Conservation (phyloP, 805 yeast species). For the Metschnikowia sp. region DNA sequence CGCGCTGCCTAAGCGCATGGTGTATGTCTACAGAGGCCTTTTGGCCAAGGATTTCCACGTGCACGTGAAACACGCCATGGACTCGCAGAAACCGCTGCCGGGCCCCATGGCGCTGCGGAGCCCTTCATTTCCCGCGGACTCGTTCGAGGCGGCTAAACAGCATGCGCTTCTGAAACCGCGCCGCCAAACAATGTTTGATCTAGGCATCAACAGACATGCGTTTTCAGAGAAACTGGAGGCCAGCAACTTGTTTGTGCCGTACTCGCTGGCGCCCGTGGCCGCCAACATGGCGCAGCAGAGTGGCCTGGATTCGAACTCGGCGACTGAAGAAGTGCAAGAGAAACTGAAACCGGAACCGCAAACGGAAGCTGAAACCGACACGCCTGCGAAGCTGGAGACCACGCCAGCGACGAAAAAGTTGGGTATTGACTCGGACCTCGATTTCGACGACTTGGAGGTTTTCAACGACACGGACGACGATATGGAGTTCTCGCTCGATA, state of each 20-base stretch:
- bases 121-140: constrained; percentile 16
- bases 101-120: constrained; percentile 4
- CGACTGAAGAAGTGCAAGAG: not conserved
- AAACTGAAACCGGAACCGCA: not conserved
- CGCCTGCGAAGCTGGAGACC: not conserved
- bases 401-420: constrained; percentile 7
- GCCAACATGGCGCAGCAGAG: constrained; percentile 40
- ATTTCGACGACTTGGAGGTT: constrained; percentile 48
- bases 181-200: constrained; percentile 52
- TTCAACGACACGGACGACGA: constrained; percentile 43
- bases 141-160: constrained; percentile 36
- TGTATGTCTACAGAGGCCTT: constrained; percentile 77
- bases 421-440: constrained; percentile 37
- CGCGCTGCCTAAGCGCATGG: constrained; percentile 86
- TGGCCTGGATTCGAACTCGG: too few species aligned
- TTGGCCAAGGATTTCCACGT: constrained; percentile 71
- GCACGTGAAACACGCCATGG: constrained; percentile 66
- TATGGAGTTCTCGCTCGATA: constrained; percentile 34
- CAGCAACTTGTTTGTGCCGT: constrained; percentile 57
- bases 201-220: constrained; percentile 42
- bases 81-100: constrained; percentile 38
- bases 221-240: constrained; percentile 43
- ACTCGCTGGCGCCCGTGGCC: constrained; percentile 74
- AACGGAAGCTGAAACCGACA: constrained; percentile 3
- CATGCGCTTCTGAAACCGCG: constrained; percentile 38